Base-by-base conservation (phyloP, 2,329 filamentous ascomycete species). In the Gnomoniopsis smithogilvyi region DNA sequence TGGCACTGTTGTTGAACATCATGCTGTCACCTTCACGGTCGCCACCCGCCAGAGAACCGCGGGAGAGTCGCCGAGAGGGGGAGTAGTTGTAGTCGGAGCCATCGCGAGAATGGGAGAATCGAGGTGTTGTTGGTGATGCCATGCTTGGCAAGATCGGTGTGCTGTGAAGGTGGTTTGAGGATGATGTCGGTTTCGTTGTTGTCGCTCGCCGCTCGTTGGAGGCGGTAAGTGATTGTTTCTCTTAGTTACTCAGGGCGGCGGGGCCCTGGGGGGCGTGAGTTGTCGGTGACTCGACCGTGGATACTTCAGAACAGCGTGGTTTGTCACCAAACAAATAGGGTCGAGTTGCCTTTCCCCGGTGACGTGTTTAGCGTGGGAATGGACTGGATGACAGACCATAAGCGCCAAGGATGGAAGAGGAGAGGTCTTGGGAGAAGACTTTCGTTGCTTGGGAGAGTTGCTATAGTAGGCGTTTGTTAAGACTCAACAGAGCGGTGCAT, bases 61-160 rank as follows among this genome's bases (percentile, higher is more conserved):
- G 80, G 51, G 81, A 83, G 56, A 77, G 74, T 54, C 80, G 77
- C 49, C 81, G 75, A 53, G 73, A 82, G 54, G 73, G 74, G 43
- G 72, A 70, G 54, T 75, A 76, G 62, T 86, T 82, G 66, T 82
- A 75, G 61, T 74, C 73, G 33, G 85, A 87, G 48, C 81, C 78
- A 56, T 83, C 78, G 64, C 84, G 80, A 63, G 84, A 87, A 67
- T 87, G 84, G 24, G 60, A 53, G 53, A 60, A 62, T 64, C 75
- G 77, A 57, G 85, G 84, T 38, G 84, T 86, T 51, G 76, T 76
- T 52, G 83, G 82, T 56, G 79, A 79, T 55, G 74, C 68, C 52
- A 76, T 69, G 77, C 81, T 82, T 45, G 52, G n/a, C n/a, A 17
- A 38, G 34, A 41, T 67, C 70, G 67, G 54, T 56, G 54, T 48